These are phyloP conservation scores for Saturnispora bothae DNA, from an alignment of 805 yeast genomes.

Conservation along the genomic window DNA sequence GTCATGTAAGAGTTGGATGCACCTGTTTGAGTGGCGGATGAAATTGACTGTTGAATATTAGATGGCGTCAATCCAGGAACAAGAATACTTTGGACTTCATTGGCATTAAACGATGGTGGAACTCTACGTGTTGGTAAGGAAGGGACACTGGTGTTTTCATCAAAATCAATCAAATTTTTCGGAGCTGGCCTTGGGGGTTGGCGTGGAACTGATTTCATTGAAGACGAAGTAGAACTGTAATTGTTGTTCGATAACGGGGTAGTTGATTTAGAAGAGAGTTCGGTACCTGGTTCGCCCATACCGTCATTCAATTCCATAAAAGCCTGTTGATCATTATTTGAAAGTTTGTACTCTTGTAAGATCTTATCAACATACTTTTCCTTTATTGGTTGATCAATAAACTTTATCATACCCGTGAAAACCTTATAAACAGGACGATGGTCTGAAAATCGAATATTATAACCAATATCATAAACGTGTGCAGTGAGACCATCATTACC, in stretches of 20 bases:
- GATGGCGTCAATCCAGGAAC: slow-evolving; percentile 19
- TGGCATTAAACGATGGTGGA: slow-evolving; percentile 19
- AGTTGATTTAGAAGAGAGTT: slow-evolving; percentile 3
- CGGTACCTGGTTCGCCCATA: slow-evolving; percentile 7
- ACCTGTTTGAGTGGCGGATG: slow-evolving; percentile 4
- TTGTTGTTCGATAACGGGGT: slow-evolving; percentile 12
- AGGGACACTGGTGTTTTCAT: slow-evolving; percentile 9
- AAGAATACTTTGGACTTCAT: slow-evolving; percentile 15
- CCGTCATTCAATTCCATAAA: slow-evolving; percentile 25
- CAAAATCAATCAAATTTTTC: slow-evolving; percentile 17
- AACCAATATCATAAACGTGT: slow-evolving; percentile 56
- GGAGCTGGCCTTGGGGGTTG: slow-evolving; percentile 12
- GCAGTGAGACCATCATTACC: slow-evolving; percentile 47
- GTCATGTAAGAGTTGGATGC: slow-evolving; percentile 12
- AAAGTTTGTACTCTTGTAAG: slow-evolving; percentile 44
- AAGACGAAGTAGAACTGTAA: slow-evolving; percentile 13
- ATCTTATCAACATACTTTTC: slow-evolving; percentile 45
- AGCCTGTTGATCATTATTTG: slow-evolving; percentile 11
- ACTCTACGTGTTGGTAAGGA: slow-evolving; percentile 15
- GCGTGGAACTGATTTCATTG: neutral
- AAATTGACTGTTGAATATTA: slow-evolving; percentile 11
- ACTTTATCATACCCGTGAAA: slow-evolving; percentile 52
- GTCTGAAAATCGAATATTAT: slow-evolving; percentile 58
- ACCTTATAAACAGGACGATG: slow-evolving; percentile 90
- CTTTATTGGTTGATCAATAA: slow-evolving; percentile 57